phyloP scores from a whole-genome alignment of 495 filamentous ascomycete species.

The Talaromyces stipitatus region DNA sequence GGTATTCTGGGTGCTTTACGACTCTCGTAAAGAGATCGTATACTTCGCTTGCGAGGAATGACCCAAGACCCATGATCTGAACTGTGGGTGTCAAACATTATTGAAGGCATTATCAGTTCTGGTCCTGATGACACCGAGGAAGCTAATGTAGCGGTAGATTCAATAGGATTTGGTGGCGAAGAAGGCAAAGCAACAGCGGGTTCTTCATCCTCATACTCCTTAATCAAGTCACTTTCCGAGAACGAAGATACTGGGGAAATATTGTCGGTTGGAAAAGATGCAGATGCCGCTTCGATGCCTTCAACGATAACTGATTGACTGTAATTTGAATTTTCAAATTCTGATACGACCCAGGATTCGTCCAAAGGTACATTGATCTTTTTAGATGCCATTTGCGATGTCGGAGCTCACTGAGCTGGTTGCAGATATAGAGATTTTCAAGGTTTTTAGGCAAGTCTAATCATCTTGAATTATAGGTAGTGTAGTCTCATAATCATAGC shows the following conservation, averaged over 20 bases:
- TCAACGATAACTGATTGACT: neutral
- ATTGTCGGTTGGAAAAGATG: neutral
- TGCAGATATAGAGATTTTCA: neutral
- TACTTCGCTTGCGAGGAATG: conserved; percentile 20
- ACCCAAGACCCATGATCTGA: conserved; percentile 34
- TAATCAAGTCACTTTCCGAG: neutral
- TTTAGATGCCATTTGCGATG: neutral
- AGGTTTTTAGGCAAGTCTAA: neutral
- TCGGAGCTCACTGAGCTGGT: neutral
- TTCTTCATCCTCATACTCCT: neutral
- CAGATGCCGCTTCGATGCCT: neutral
- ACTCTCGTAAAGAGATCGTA: conserved; percentile 17
- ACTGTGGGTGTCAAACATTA: conserved; percentile 23
- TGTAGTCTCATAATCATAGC: neutral
- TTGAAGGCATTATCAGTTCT: conserved; percentile 41
- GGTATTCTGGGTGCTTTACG: conserved; percentile 15
- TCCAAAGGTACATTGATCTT: neutral
- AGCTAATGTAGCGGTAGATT: conserved; percentile 20
- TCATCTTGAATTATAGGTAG: neutral
- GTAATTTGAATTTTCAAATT: neutral
- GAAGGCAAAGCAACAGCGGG: neutral
- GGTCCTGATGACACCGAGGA: conserved; percentile 29
- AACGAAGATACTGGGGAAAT: conserved; percentile 1
- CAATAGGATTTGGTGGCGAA: conserved; percentile 3
- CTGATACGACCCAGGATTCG: conserved; percentile 7